Percentiles rank a stretch among this genome's conserved stretches.
These are phyloP conservation scores for Melampsora americana DNA, from an alignment of 1,284 basidiomycete species.

Conservation along the genomic window DNA sequence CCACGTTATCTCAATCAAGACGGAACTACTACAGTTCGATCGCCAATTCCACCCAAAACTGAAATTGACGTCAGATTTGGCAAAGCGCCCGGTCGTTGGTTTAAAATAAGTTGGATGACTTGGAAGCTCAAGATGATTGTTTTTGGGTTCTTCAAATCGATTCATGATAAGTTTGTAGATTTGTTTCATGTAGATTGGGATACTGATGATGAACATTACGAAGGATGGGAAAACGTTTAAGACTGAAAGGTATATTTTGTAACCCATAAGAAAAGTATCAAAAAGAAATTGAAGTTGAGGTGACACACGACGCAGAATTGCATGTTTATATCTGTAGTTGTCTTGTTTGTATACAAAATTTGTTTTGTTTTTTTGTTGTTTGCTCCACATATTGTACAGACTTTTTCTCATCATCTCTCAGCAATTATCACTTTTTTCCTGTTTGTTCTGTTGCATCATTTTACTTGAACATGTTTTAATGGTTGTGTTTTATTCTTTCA, in stretches of 20 bases:
- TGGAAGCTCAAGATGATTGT: conserved; percentile 20
- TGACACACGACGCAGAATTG: too few species aligned
- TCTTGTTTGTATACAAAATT: too few species aligned
- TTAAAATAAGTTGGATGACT: conserved; percentile 11
- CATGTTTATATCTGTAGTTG: too few species aligned
- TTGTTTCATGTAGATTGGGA: conserved; percentile 42
- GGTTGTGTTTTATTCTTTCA: too few species aligned
- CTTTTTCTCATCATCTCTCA: too few species aligned
- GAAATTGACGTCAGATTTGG: conserved; percentile 15
- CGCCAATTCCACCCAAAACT: background rate
- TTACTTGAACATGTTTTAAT: too few species aligned
- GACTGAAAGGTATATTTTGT: background rate
- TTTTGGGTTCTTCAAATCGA: background rate
- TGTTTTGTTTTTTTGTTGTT: too few species aligned
- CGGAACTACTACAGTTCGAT: background rate
- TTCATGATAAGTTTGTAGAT: conserved; percentile 10
- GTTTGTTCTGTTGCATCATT: too few species aligned
- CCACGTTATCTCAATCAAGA: background rate
- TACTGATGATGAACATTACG: conserved; percentile 18
- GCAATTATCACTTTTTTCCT: too few species aligned
- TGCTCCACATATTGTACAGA: too few species aligned
- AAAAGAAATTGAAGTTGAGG: too few species aligned
- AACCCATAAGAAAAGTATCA: too few species aligned
- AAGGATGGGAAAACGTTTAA: conserved; percentile 42
- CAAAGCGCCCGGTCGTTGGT: conserved; percentile 17